Percentiles rank a stretch among this genome's conserved stretches.
Evolutionary conservation across 257 asterid species (phyloP).

Genomic region (Solanum sitiens): DNA sequence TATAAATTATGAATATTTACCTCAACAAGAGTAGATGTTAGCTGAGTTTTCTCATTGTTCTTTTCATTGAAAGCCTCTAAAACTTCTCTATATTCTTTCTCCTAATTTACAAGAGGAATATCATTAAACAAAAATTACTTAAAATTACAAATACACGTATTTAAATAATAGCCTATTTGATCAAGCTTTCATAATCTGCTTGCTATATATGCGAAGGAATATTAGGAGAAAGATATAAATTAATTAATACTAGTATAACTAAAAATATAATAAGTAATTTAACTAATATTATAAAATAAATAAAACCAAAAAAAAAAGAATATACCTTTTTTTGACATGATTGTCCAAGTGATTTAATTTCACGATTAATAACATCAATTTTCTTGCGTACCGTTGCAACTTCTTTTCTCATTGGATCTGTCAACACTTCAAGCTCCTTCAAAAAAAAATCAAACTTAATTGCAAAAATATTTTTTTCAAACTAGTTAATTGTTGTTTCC

Average conservation of each 20-base stretch:
- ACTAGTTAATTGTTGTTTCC: not conserved
- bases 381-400: conserved; percentile 56
- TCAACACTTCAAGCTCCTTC: conserved; percentile 74
- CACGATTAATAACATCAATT: conserved; percentile 59
- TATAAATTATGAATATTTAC: conserved; percentile 15
- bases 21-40: conserved; percentile 66
- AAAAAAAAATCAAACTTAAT: not conserved
- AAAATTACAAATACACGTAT: not conserved
- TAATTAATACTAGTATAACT: not conserved
- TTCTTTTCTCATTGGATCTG: conserved; percentile 91
- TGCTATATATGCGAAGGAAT: not conserved
- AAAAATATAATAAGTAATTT: not conserved
- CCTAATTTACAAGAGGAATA: conserved; percentile 26
- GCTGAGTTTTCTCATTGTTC: conserved; percentile 67
- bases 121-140: too few relatives aligned
- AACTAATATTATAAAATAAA: not conserved
- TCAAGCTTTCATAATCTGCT: not conserved
- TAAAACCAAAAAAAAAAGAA: not conserved
- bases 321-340: conserved; percentile 77
- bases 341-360: conserved; percentile 67
- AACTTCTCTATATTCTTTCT: conserved; percentile 78
- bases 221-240: not conserved
- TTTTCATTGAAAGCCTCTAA: conserved; percentile 63
- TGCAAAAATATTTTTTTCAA: not conserved
- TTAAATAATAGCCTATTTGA: not conserved